A percentile compares a stretch with the other conserved stretches of the same genome.
phyloP scores from a whole-genome alignment of 1,284 basidiomycete species.

The Sporisorium iseilematis-ciliati region DNA sequence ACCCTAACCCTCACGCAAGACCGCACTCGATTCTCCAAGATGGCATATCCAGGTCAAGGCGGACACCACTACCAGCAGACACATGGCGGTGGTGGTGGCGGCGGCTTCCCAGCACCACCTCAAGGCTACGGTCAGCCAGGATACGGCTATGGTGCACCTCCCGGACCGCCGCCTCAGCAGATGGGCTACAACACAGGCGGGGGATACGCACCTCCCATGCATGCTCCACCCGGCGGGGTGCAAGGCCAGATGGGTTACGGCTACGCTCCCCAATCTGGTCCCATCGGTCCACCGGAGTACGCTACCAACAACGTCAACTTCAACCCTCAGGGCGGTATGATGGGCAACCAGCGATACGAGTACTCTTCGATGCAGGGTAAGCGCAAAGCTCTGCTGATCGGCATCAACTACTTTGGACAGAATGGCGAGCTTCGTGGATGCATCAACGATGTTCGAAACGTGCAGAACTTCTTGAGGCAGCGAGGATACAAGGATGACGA shows the following conservation, averaged over 20 bases:
- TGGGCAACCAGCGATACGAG: slow-evolving; percentile 61
- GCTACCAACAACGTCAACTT: slow-evolving; percentile 55
- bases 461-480: slow-evolving; percentile 65
- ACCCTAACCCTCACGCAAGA: not conserved
- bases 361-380: slow-evolving; percentile 68
- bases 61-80: slow-evolving; percentile 58
- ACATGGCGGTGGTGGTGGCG: slow-evolving; percentile 45
- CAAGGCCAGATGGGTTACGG: slow-evolving; percentile 52
- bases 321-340: slow-evolving; percentile 63
- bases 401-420: slow-evolving; percentile 67
- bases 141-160: slow-evolving; percentile 46
- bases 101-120: slow-evolving; percentile 34
- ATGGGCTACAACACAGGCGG: slow-evolving; percentile 25
- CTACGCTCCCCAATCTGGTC: slow-evolving; percentile 38
- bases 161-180: slow-evolving; percentile 29
- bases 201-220: slow-evolving; percentile 40
- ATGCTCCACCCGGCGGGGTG: slow-evolving; percentile 34
- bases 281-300: slow-evolving; percentile 61
- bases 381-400: slow-evolving; percentile 68
- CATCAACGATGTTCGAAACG: slow-evolving; percentile 69
- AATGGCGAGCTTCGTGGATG: slow-evolving; percentile 66
- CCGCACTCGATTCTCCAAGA: slow-evolving; percentile 10
- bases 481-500: slow-evolving; percentile 68
- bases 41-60: slow-evolving; percentile 63
- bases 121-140: slow-evolving; percentile 44